Evolutionary conservation across 1,139 yeast species (phyloP).

Genomic region (Zygotorulaspora mrakii): DNA sequence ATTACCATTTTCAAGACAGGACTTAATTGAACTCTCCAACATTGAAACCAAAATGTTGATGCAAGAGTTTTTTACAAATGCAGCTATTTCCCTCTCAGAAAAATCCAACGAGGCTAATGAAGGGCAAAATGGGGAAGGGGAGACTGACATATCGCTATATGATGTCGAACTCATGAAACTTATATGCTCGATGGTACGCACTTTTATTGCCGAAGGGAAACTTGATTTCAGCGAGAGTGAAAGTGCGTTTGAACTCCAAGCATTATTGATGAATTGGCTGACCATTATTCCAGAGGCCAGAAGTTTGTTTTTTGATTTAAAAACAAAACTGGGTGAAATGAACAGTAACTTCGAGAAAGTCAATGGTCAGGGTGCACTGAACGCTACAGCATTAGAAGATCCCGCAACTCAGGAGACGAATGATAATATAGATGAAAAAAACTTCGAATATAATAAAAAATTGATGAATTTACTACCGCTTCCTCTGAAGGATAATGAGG

Average conservation of each 20-base stretch:
- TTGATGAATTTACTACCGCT: slow-evolving; percentile 28
- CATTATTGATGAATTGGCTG: slow-evolving; percentile 59
- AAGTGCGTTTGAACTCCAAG: slow-evolving; percentile 54
- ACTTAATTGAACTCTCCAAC: slow-evolving; percentile 48
- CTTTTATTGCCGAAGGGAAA: slow-evolving; percentile 44
- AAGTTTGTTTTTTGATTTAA: slow-evolving; percentile 37
- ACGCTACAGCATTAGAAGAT: slow-evolving; percentile 5
- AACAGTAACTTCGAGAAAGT: slow-evolving; percentile 5
- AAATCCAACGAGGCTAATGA: slow-evolving; percentile 21
- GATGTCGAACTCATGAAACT: slow-evolving; percentile 51
- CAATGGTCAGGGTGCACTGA: slow-evolving; percentile 2
- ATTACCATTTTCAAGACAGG: slow-evolving; percentile 51
- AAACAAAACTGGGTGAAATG: slow-evolving; percentile 20
- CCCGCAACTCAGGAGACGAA: neutral
- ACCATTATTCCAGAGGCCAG: slow-evolving; percentile 49
- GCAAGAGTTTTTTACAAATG: slow-evolving; percentile 61
- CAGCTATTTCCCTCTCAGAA: slow-evolving; percentile 47
- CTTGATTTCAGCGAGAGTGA: slow-evolving; percentile 46
- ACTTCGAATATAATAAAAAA: slow-evolving; percentile 22
- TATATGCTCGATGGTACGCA: slow-evolving; percentile 59
- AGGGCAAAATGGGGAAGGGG: slow-evolving; percentile 8
- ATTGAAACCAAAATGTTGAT: slow-evolving; percentile 63
- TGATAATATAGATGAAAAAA: slow-evolving; percentile 1
- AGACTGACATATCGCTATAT: slow-evolving; percentile 39
- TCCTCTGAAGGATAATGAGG: slow-evolving; percentile 14